Evolutionary conservation across 371 early-diverging fungal species (phyloP), one percentile per base, ranked within the genome.

Genomic region (Mucor ambiguus): DNA sequence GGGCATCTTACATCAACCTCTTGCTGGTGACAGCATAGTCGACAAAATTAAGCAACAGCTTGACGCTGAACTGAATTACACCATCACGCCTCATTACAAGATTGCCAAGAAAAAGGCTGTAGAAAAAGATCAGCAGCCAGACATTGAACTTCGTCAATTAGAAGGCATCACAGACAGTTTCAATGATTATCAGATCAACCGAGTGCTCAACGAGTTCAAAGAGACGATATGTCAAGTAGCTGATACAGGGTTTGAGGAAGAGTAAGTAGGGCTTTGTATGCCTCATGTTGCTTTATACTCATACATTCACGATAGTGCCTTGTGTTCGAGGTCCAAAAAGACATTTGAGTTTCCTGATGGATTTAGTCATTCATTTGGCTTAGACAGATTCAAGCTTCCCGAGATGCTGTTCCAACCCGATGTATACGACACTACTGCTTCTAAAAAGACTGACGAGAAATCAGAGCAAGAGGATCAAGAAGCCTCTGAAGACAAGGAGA

Each of bases 331-430:
- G 29, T 90, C 92, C 37, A 86, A 88, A 66, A 93, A 92, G 67
- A 83, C 92, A 29, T 96, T 90, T 69, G 99, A 99, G 79, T 96
- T 99, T 67, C 94, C 97, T 35, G 92, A 95, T 69, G 99, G 99
- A 22, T 98, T 90, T 78, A 96, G 95, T 72, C 78, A 85, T 66
- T 75, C 84, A 18, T 92, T 95, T 77, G 94, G 93, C 28, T 66
- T 84, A 8, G 92, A 94, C 60, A 87, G 99, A 26, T 97, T 88
- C 74, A 82, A 83, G 62, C 68, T 89, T 11, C 91, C 95, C 1
- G 99, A 98, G 74, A 82, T 90, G 18, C 74, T 98, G 63, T 98
- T 96, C 77, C 54, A 69, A 8, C 65, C 61, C n/a, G 12, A 56
- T 20, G 33, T 56, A 32, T 33, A 56, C 9, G 22, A 56, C 29